Conservation (phyloP, 2,329 filamentous ascomycete genomes). For the Apiospora malaysiana region DNA sequence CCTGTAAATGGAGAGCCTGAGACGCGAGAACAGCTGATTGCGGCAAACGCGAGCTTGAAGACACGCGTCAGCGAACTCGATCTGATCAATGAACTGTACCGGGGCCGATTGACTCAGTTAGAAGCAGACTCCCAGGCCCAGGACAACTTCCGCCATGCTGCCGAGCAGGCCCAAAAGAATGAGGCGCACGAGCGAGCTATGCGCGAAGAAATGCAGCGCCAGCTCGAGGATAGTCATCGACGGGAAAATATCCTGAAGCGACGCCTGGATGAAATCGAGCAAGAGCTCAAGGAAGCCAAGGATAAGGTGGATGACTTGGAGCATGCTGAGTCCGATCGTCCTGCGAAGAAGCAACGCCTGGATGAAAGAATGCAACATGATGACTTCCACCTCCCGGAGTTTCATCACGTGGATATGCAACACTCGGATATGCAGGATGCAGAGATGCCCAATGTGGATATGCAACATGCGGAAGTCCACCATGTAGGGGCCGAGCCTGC, state of each 20-base stretch:
- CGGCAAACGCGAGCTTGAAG: constrained; percentile 85
- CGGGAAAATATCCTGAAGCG: constrained; percentile 84
- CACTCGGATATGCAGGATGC: background rate
- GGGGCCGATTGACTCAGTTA: constrained; percentile 77
- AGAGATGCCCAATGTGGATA: constrained; percentile 2
- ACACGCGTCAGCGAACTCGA: constrained; percentile 95
- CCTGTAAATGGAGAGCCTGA: constrained; percentile 66
- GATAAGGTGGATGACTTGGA: constrained; percentile 35
- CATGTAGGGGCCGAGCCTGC: background rate
- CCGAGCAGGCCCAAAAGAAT: constrained; percentile 61
- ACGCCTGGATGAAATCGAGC: constrained; percentile 79
- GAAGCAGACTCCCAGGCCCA: constrained; percentile 76
- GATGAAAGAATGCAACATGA: constrained; percentile 19
- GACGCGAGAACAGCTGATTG: constrained; percentile 79
- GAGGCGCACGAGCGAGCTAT: constrained; percentile 63
- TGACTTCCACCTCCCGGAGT: background rate
- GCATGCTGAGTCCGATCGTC: constrained; percentile 20
- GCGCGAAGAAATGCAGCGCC: constrained; percentile 55
- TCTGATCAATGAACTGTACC: constrained; percentile 86
- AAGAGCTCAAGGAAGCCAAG: constrained; percentile 48
- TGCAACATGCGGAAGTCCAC: background rate
- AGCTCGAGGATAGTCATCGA: constrained; percentile 77
- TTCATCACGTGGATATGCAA: background rate
- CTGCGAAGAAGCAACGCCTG: constrained; percentile 24
- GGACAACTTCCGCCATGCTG: constrained; percentile 55